These are phyloP conservation scores for Aspergillus fumigatiaffinis DNA, from an alignment of 2,329 filamentous ascomycete genomes.

Conservation along the genomic window DNA sequence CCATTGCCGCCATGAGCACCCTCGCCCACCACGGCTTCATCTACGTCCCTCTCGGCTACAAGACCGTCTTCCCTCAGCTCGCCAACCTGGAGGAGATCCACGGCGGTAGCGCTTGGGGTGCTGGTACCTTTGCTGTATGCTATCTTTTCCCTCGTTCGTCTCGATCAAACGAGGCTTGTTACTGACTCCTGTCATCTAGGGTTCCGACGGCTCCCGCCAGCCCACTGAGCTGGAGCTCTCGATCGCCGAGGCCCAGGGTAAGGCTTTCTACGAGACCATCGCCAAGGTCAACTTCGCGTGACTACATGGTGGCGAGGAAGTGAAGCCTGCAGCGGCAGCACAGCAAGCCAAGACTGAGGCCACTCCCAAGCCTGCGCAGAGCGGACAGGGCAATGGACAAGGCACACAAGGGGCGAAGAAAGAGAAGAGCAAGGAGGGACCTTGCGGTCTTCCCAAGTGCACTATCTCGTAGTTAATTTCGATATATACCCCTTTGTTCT, in stretches of 20 bases:
- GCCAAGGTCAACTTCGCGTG: slow-evolving; percentile 68
- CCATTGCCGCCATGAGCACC: slow-evolving; percentile 75
- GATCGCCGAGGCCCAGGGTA: slow-evolving; percentile 77
- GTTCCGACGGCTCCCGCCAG: slow-evolving; percentile 75
- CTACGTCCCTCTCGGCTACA: slow-evolving; percentile 94
- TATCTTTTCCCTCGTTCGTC: not conserved
- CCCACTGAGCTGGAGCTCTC: slow-evolving; percentile 71
- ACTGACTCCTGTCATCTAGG: slow-evolving; percentile 32
- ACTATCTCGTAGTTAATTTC: slow-evolving; percentile 53
- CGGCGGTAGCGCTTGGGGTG: slow-evolving; percentile 88
- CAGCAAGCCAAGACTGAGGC: slow-evolving; percentile 22
- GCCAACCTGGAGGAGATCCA: slow-evolving; percentile 72
- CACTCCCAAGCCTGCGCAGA: slow-evolving; percentile 18
- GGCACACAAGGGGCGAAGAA: slow-evolving; percentile 40
- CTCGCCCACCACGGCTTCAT: slow-evolving; percentile 90
- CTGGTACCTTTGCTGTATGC: slow-evolving; percentile 77
- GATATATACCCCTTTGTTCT: slow-evolving; percentile 7
- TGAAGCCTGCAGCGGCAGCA: slow-evolving; percentile 24
- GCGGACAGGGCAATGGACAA: slow-evolving; percentile 30
- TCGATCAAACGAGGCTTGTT: not conserved
- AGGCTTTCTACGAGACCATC: slow-evolving; percentile 74
- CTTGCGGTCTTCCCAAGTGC: slow-evolving; percentile 76
- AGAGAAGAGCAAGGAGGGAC: slow-evolving; percentile 53
- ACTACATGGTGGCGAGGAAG: slow-evolving; percentile 63
- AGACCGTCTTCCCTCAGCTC: slow-evolving; percentile 68